phyloP scores from a whole-genome alignment of 306 rosid genomes.

The Cucurbita moschata region DNA sequence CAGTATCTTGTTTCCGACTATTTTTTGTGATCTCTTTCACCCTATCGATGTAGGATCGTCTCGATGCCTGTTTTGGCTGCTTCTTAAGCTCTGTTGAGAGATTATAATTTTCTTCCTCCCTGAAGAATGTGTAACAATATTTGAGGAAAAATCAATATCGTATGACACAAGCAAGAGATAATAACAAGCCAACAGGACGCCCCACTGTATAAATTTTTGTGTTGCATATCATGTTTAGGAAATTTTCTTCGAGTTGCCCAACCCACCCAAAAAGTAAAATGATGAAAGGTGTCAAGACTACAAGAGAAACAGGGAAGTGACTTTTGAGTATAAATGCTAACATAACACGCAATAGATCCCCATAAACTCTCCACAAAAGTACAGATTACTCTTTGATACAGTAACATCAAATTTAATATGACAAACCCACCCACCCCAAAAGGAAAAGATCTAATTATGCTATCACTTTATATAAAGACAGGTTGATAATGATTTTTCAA shows the following conservation, averaged over 20 bases:
- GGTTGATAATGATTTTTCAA: background rate
- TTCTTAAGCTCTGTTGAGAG: conserved; percentile 24
- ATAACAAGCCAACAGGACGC: background rate
- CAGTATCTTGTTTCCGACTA: conserved; percentile 73
- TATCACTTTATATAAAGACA: background rate
- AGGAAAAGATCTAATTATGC: background rate
- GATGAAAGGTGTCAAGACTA: background rate
- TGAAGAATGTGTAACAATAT: background rate
- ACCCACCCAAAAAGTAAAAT: background rate
- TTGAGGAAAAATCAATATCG: background rate
- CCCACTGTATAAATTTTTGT: no score
- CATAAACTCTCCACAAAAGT: background rate
- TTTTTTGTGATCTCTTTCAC: conserved; percentile 76
- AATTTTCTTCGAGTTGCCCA: background rate
- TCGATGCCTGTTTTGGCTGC: conserved; percentile 34
- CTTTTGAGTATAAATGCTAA: background rate
- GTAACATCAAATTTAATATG: background rate
- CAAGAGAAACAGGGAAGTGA: background rate
- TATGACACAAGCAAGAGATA: background rate
- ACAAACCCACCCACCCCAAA: background rate
- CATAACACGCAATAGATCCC: background rate
- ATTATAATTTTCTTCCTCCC: conserved; percentile 29
- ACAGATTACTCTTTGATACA: background rate
- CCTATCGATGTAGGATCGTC: conserved; percentile 60
- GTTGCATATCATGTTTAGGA: background rate